Percentiles rank a stretch among this genome's conserved stretches.
phyloP scores from a whole-genome alignment of 257 asterid genomes.

The Gentiana macrophylla region DNA sequence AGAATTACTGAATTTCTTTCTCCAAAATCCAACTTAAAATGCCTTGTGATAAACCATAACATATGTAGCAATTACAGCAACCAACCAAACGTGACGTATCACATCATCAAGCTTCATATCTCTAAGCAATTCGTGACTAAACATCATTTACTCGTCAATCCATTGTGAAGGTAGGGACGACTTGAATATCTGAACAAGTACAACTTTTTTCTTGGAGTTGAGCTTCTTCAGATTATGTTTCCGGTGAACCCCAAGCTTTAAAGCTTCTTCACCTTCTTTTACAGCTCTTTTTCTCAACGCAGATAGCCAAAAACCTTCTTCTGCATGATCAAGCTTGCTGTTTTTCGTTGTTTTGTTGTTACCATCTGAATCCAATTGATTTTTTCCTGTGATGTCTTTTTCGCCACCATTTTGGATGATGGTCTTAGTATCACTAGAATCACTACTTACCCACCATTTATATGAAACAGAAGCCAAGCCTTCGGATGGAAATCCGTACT shows the following conservation, averaged over 20 bases:
- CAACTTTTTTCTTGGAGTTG: slow-evolving; percentile 23
- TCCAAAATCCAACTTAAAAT: too few species aligned
- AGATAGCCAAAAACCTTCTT: slow-evolving; percentile 24
- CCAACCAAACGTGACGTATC: too few species aligned
- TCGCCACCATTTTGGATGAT: neutral
- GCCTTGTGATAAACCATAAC: too few species aligned
- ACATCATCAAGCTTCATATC: too few species aligned
- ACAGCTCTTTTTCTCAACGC: slow-evolving; percentile 47
- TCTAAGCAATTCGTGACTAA: too few species aligned
- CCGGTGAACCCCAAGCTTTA: slow-evolving; percentile 41
- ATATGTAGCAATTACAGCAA: too few species aligned
- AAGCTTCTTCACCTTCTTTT: slow-evolving; percentile 38
- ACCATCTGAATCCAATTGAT: neutral
- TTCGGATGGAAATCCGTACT: slow-evolving; percentile 64
- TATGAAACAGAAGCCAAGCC: slow-evolving; percentile 51
- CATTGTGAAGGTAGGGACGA: slow-evolving; percentile 41
- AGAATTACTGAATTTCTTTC: too few species aligned
- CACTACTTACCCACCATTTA: slow-evolving; percentile 63
- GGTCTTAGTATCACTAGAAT: slow-evolving; percentile 8
- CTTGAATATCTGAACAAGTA: slow-evolving; percentile 50
- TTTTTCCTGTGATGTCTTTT: slow-evolving; percentile 1
- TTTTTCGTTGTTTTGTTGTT: slow-evolving; percentile 16
- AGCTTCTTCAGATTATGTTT: slow-evolving; percentile 23
- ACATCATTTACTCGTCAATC: slow-evolving; percentile 11
- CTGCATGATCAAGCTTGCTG: slow-evolving; percentile 7